Base-by-base conservation (phyloP, 805 yeast genomes). In the Ogataea naganishii region DNA sequence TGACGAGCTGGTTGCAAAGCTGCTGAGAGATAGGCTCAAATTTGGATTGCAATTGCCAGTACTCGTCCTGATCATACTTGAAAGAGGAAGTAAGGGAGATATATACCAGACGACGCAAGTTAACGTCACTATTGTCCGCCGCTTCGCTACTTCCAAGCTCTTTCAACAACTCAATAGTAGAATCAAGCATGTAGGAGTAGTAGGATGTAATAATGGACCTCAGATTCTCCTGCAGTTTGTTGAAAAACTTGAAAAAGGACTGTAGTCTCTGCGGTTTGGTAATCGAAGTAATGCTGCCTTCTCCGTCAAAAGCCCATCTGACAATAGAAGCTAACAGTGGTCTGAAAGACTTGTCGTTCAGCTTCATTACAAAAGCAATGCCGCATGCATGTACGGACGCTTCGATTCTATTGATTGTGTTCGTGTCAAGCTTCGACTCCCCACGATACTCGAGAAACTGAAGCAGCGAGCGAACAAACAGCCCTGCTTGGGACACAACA, bases 261-360 rank as follows among this genome's bases (percentile, higher is more conserved):
- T 70, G 56, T 33, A 78, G 60, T 47, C 94, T 68, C 32, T 77
- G 72, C 11, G 53, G 45, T 46, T 71, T 75, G 12, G 69, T 56
- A 23, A 70, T 67, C 5, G 53, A 41, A 28, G 67, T 56, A 4
- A 51, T 58, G 9, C 71, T 69, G 24, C 81, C 86, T 53, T 80
- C 94, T 34, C 86, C 94, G 38, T 77, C 81, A 44, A 83, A 71
- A 3, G 96, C 94, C 98, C 98, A 92, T 51, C 86, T 74, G 9
- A 81, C 86, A 43, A 85, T 63, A 16, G 78, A 64, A 6, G 88
- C 89, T 58, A 92, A 92, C 49, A 84, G 62, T 13, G 98, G 98
- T 49, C 96, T 74, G 68, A 92, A 92, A 14, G 78, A 72, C 60
- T 84, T 85, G 53, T 92, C 98, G 51, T 92, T 92, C 58, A 92